A percentile compares a stretch with the other conserved stretches of the same genome.
phyloP scores from a whole-genome alignment of 495 filamentous ascomycete genomes.

The Geopyxis carbonaria region DNA sequence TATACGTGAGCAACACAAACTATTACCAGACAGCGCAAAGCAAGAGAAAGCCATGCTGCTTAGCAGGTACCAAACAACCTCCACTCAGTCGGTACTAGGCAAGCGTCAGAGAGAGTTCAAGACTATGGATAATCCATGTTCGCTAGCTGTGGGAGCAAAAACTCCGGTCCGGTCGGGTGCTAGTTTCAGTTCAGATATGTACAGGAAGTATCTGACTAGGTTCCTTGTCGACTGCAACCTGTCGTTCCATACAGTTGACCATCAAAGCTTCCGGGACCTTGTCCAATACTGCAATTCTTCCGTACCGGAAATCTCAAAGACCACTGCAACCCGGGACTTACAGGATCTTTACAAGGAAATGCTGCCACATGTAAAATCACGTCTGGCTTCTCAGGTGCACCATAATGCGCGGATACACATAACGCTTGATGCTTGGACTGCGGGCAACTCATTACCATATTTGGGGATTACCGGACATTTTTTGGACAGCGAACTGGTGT shows the following conservation, averaged over 20 bases:
- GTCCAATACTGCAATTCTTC: slow-evolving; percentile 1
- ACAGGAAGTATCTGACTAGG: no score
- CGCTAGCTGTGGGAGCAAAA: no score
- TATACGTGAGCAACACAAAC: no score
- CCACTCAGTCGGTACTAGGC: no score
- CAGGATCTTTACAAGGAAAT: neutral
- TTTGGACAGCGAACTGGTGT: slow-evolving; percentile 1
- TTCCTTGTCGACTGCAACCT: no score
- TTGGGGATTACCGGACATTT: slow-evolving; percentile 9
- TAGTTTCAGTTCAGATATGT: no score
- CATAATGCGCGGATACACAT: slow-evolving; percentile 1
- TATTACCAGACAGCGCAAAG: no score
- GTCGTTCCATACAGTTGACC: slow-evolving; percentile 1
- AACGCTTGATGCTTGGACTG: slow-evolving; percentile 6
- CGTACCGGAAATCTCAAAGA: neutral
- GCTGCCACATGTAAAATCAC: neutral
- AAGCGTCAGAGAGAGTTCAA: no score
- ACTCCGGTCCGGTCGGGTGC: no score
- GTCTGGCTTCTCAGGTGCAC: neutral
- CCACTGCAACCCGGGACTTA: slow-evolving; percentile 1
- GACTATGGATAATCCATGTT: no score
- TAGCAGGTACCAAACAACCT: no score
- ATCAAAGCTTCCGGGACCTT: neutral
- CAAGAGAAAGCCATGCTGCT: no score
- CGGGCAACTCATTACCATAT: slow-evolving; percentile 6